Base-by-base conservation (phyloP, 495 filamentous ascomycete genomes). In the Aspergillus mulundensis region DNA sequence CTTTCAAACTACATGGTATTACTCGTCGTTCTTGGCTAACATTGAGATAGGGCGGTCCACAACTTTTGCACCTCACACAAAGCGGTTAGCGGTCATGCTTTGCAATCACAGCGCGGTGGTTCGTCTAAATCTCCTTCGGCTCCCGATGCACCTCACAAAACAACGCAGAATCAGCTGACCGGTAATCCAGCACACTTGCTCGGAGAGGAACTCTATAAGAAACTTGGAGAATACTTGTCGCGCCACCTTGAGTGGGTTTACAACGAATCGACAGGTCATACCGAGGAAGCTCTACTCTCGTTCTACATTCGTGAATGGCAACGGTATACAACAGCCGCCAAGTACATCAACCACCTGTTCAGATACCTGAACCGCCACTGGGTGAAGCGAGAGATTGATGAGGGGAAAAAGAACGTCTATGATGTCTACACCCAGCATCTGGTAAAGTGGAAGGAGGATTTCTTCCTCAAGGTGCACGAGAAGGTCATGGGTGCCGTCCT, bases 31-130 rank as follows among this genome's bases (percentile, higher is more conserved):
- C 60, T 42, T 49, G n/a, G 56, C 64, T 67, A 36, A 69, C 66
- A 20, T 57, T 38, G n/a, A 16, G 16, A 52, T 60, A 94, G 89
- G 23, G 91, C 93, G 52, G 92, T 99, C 24, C 95, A 99, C 70
- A 96, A 99, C 76, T 99, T 99, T 68, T 99, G 94, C 73, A 97
- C 95, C 52, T 96, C 95, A 25, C 95, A 96, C 67, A 97, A 97
- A 70, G 91, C 90, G 2, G 85, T 91, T 44, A 70, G 64, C 60
- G 65, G 79, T 70, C 66, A 79, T 65, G 48, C 80, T 69, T 16
- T 79, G 67, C 70, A 76, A 53, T 78, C 84, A 47, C 88, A 94
- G 71, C 81, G 92, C 53, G 92, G 92, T 71, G 91, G 91, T 90
- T 74, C 47, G 79, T 77, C 44, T 32, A 44, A 16, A 32, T 57